A percentile compares a stretch with the other conserved stretches of the same genome.
These are phyloP conservation scores for Ceratorhiza oryzae-sativae DNA, from an alignment of 1,284 basidiomycete genomes.

Conservation along the genomic window DNA sequence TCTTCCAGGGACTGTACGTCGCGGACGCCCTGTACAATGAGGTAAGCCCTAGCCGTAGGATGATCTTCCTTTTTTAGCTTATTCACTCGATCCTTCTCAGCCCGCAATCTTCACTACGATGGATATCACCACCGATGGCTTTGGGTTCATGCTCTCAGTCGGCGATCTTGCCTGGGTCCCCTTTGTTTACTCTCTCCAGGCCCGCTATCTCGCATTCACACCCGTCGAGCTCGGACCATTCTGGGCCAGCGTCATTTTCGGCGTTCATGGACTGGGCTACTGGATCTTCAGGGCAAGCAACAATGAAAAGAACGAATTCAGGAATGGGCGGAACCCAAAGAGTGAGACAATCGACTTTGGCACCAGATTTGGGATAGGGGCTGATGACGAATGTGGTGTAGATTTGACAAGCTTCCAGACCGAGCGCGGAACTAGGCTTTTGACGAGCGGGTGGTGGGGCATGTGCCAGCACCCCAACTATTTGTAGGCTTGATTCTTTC, in stretches of 20 bases:
- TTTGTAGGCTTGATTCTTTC: constrained; percentile 59
- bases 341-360: constrained; percentile 54
- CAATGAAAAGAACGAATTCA: constrained; percentile 95
- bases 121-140: constrained; percentile 98
- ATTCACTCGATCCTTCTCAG: constrained; percentile 44
- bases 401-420: constrained; percentile 86
- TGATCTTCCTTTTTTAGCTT: neutral
- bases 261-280: constrained; percentile 79
- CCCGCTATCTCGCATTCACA: constrained; percentile 90
- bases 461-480: constrained; percentile 93
- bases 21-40: constrained; percentile 89
- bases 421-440: constrained; percentile 84
- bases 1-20: constrained; percentile 90
- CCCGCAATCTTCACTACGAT: constrained; percentile 89
- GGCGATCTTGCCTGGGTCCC: constrained; percentile 97
- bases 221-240: constrained; percentile 79
- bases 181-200: constrained; percentile 93
- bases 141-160: constrained; percentile 97
- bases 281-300: constrained; percentile 93
- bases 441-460: constrained; percentile 99
- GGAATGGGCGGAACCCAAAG: constrained; percentile 93
- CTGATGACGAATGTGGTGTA: constrained; percentile 42
- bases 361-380: neutral
- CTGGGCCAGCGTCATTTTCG: constrained; percentile 68
- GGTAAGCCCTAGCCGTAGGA: constrained; percentile 62